Conservation (phyloP, 352 stramenopile genomes). For the Phytophthora pini region DNA sequence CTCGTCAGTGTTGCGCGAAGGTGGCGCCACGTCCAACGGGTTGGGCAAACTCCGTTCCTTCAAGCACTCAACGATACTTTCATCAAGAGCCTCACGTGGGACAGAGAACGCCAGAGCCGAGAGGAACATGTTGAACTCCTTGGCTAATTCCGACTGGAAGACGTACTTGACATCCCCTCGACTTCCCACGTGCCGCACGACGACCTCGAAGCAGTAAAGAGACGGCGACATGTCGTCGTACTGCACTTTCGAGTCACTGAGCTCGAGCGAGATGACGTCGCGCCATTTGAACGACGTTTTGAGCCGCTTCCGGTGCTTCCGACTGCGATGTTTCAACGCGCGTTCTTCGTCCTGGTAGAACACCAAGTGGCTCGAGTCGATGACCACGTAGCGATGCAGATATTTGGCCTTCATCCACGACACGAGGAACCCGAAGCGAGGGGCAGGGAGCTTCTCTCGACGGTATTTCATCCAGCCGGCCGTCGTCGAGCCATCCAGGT, state of each 20-base stretch:
- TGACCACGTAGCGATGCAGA: conserved; percentile 83
- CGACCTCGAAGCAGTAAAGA: conserved; percentile 83
- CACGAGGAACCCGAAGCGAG: conserved; percentile 58
- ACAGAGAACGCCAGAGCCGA: conserved; percentile 73
- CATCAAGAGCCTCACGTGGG: conserved; percentile 63
- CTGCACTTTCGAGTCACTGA: conserved; percentile 80
- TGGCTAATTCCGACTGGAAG: conserved; percentile 76
- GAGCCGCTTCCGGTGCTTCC: conserved; percentile 75
- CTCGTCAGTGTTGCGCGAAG: conserved; percentile 39
- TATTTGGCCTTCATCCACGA: conserved; percentile 80
- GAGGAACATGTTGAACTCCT: conserved; percentile 85
- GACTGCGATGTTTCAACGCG: conserved; percentile 80
- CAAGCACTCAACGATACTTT: conserved; percentile 67
- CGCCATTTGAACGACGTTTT: conserved; percentile 80
- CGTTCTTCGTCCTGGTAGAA: conserved; percentile 87
- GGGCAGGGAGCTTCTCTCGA: conserved; percentile 58
- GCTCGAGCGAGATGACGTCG: conserved; percentile 61
- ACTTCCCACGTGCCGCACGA: conserved; percentile 58
- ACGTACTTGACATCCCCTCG: conserved; percentile 76
- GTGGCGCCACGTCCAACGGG: conserved; percentile 47
- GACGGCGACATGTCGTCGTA: conserved; percentile 85
- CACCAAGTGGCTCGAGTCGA: conserved; percentile 73
- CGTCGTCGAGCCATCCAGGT: conserved; percentile 76
- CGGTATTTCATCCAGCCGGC: conserved; percentile 90
- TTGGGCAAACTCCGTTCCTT: conserved; percentile 69